Evolutionary conservation across 352 stramenopile genomes (phyloP), one percentile per base, ranked within the genome.

Genomic region (Phytopythium chamaehyphon): DNA sequence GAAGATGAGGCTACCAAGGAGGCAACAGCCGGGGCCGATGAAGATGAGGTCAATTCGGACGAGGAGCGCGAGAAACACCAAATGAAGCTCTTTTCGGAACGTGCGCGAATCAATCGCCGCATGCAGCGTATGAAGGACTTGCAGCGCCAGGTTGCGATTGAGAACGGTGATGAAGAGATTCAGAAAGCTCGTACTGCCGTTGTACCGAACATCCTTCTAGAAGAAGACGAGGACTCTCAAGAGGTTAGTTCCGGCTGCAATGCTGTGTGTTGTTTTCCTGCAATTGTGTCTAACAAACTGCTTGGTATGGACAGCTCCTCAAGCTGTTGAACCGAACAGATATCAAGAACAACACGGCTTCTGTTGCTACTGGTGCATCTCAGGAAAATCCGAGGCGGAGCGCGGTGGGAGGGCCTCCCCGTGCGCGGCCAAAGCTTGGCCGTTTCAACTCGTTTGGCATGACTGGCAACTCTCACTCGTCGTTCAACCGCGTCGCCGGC

Each of bases 41-140:
- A 73, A 12, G 69, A 86, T 19, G 76, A 90, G 22, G 64, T 73
- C 22, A 74, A 79, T 35, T 91, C 80, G 2, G 83, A 93, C 28
- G 83, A 91, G 45, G 83, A 90, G 43, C 81, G 83, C 14, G 83
- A 93, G 56, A 69, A 69, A 3, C 81, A 88, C 39, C 81, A 93
- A 56, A 93, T 93, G 75, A 93, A 93, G 44, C 62, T 89, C 14
- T 93, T 93, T 46, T 90, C 78, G 0, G 83, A 90, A 51, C 72
- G 77, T 16, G 83, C 83, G 14, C 75, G 81, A 21, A 83, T 93
- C 52, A 93, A 93, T 45, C 80, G 83, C 24, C 80, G 83, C 21
- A 91, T 93, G 78, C 76, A 89, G 53, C 83, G 83, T 51, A 90
- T 91, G 83, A 88, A 87, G 43, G 75, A 91, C 38, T 40, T 90